These are phyloP conservation scores for Pichia sorboxylosa DNA, from an alignment of 1,139 yeast species.

Conservation along the genomic window DNA sequence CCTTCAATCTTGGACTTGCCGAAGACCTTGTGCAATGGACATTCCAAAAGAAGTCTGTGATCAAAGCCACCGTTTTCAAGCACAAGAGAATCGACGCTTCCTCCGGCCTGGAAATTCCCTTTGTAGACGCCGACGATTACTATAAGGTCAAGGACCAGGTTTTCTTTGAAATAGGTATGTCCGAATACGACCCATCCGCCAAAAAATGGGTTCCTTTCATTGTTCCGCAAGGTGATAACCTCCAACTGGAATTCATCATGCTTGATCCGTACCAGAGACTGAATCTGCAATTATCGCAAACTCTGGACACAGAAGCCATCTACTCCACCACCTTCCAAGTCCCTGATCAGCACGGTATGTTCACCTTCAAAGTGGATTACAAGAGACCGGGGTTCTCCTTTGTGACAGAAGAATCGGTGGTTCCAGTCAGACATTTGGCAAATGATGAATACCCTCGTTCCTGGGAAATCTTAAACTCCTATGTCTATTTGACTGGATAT, in stretches of 20 bases:
- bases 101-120: conserved; percentile 18
- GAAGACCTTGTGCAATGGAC: conserved; percentile 60
- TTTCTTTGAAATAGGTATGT: conserved; percentile 51
- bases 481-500: conserved; percentile 78
- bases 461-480: conserved; percentile 86
- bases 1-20: conserved; percentile 22
- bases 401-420: conserved; percentile 53
- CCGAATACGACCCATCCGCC: conserved; percentile 42
- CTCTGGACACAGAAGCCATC: conserved; percentile 24
- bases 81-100: conserved; percentile 35
- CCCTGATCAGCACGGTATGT: conserved; percentile 97
- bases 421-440: conserved; percentile 87
- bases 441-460: conserved; percentile 91
- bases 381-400: conserved; percentile 68
- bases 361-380: conserved; percentile 74
- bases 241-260: conserved; percentile 82
- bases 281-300: conserved; percentile 31
- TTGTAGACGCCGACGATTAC: conserved; percentile 12
- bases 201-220: conserved; percentile 56
- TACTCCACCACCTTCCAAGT: conserved; percentile 52
- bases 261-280: conserved; percentile 91
- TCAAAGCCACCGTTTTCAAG: conserved; percentile 42
- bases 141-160: conserved; percentile 71
- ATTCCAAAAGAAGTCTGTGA: conserved; percentile 51
- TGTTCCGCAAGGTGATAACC: conserved; percentile 25